Evolutionary conservation across 2,329 filamentous ascomycete species (phyloP).

Genomic region (Aspergillus ochraceoroseus): DNA sequence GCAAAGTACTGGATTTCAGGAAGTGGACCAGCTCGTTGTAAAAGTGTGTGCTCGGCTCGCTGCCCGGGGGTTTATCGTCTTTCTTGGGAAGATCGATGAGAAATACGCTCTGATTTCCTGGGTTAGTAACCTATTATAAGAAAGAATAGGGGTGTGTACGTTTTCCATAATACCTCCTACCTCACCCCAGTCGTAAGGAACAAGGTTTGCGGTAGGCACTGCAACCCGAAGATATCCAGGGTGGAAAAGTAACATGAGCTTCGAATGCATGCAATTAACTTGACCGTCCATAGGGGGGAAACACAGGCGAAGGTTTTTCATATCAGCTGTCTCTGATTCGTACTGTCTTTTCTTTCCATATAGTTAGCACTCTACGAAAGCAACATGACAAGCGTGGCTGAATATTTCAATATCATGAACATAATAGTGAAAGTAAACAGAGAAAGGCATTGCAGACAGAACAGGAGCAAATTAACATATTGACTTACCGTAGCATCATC

Average conservation of each 20-base stretch:
- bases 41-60: slow-evolving; percentile 51
- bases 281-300: slow-evolving; percentile 75
- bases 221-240: slow-evolving; percentile 68
- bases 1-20: slow-evolving; percentile 60
- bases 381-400: too few relatives aligned
- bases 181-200: slow-evolving; percentile 85
- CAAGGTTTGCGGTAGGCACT: slow-evolving; percentile 81
- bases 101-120: slow-evolving; percentile 61
- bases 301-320: slow-evolving; percentile 59
- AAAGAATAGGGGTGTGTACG: slow-evolving; percentile 41
- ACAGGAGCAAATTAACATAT: not conserved
- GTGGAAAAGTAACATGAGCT: slow-evolving; percentile 85
- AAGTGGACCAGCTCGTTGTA: slow-evolving; percentile 67
- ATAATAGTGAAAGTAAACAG: too few relatives aligned
- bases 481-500: slow-evolving; percentile 42
- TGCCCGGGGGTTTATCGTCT: slow-evolving; percentile 26
- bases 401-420: too few relatives aligned
- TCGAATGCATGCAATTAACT: slow-evolving; percentile 81
- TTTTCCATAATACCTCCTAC: slow-evolving; percentile 75
- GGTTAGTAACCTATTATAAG: slow-evolving; percentile 10
- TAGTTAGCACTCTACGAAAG: too few relatives aligned
- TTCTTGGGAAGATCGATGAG: slow-evolving; percentile 76
- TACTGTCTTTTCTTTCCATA: slow-evolving; percentile 36
- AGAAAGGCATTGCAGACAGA: not conserved
- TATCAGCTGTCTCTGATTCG: slow-evolving; percentile 38